Evolutionary conservation across 2,329 filamentous ascomycete species (phyloP), one percentile per base, ranked within the genome.

Genomic region (Dryadomyces sulphureus): DNA sequence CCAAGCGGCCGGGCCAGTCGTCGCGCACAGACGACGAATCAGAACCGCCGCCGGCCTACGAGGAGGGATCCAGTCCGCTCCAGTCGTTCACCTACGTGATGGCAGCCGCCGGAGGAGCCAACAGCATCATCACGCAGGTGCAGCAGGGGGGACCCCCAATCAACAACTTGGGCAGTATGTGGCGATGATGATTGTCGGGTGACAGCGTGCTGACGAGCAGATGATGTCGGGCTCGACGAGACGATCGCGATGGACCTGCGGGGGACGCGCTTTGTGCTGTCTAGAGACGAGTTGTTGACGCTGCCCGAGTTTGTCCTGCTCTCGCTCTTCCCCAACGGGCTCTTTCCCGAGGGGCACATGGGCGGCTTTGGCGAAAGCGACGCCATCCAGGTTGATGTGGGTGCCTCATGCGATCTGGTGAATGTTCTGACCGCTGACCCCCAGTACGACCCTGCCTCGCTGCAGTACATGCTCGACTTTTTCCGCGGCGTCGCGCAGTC

Each of bases 391-490:
- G 90, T 98, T 59, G 92, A 98, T 73, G 92, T 98, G 47, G 50
- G 57, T 64, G 48, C 43, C 51, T 52, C n/a, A n/a, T n/a, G n/a
- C n/a, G n/a, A n/a, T n/a, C n/a, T n/a, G n/a, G n/a, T n/a, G n/a
- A n/a, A n/a, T n/a, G n/a, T n/a, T n/a, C n/a, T n/a, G n/a, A n/a
- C 32, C 16, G 32, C 32, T n/a, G 9, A n/a, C 34, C 17, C 7
- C 3, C 67, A 98, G 92, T 98, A 96, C 67, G 92, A 98, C 64
- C 90, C 92, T 21, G 81, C 81, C 45, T 96, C 90, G 41, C 77
- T 98, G 46, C 88, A 96, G 65, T 98, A 96, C 68, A 98, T 98
- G 92, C 77, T 98, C 53, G 90, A 95, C 57, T 98, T 98, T 66
- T 98, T 98, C 70, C 84, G 92, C 53, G 81, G 81, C 54, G 90